phyloP scores from a whole-genome alignment of 2,329 filamentous ascomycete genomes.

The Pestalotiopsis sp. region DNA sequence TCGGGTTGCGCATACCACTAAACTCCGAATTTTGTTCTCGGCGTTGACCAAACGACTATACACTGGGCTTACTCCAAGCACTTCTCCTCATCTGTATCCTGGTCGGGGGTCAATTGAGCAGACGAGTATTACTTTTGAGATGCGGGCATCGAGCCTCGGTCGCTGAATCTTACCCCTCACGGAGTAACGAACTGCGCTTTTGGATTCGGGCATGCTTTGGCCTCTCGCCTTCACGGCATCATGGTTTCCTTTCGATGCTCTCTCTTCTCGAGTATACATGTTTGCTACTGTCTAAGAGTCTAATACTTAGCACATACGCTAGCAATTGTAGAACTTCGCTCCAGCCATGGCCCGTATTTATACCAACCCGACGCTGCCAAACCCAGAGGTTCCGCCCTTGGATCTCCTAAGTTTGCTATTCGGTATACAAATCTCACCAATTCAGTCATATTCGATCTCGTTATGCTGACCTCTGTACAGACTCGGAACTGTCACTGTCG shows the following conservation, averaged over 20 bases:
- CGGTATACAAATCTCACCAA: slow-evolving; percentile 8
- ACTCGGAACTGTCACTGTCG: slow-evolving; percentile 16
- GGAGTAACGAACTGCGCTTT: background rate
- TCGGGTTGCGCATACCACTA: background rate
- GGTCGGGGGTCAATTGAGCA: background rate
- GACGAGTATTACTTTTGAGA: background rate
- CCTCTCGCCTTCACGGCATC: background rate
- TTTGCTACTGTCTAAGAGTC: background rate
- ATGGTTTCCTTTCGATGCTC: background rate
- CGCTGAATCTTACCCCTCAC: background rate
- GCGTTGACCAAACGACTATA: background rate
- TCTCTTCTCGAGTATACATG: background rate
- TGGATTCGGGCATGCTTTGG: background rate
- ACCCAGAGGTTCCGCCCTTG: slow-evolving; percentile 8
- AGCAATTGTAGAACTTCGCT: background rate
- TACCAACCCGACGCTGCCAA: slow-evolving; percentile 7
- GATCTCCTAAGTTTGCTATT: slow-evolving; percentile 15
- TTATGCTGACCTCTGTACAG: slow-evolving; percentile 12
- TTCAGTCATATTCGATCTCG: slow-evolving; percentile 10
- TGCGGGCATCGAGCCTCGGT: background rate
- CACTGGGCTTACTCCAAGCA: background rate
- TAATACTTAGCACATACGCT: background rate
- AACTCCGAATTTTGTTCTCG: background rate
- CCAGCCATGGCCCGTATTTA: slow-evolving; percentile 20
- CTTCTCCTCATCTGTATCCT: background rate